A percentile compares a stretch with the other conserved stretches of the same genome.
phyloP scores from a whole-genome alignment of 495 filamentous ascomycete genomes.

The Hypoxylon cercidicola region DNA sequence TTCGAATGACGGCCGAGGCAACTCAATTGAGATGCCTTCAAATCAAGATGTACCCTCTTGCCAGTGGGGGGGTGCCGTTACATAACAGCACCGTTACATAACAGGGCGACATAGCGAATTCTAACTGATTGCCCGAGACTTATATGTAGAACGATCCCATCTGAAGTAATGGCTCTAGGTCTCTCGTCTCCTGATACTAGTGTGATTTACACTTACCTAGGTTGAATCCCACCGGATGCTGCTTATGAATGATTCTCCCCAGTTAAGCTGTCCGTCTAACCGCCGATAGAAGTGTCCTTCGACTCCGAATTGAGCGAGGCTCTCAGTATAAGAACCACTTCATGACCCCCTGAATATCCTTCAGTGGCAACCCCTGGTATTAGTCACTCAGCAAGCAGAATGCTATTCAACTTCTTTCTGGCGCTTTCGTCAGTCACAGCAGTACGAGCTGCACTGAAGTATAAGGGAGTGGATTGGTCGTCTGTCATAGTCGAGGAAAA shows the following conservation, averaged over 20 bases:
- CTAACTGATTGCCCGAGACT: conserved; percentile 6
- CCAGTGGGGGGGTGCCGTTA: conserved; percentile 19
- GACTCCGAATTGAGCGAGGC: conserved; percentile 2
- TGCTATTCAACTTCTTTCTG: conserved; percentile 33
- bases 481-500: conserved; percentile 73
- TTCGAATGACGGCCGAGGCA: conserved; percentile 8
- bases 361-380: no score
- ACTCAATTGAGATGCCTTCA: conserved; percentile 16
- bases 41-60: conserved; percentile 5
- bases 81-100: not conserved
- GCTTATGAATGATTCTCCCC: not conserved
- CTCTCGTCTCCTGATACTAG: not conserved
- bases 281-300: not conserved
- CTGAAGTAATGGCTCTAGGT: conserved; percentile 13
- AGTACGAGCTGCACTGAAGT: conserved; percentile 62
- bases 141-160: conserved; percentile 12
- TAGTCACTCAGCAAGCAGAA: conserved; percentile 13
- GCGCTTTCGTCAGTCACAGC: conserved; percentile 28
- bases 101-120: no score
- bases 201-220: not conserved
- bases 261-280: not conserved
- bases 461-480: conserved; percentile 79
- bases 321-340: not conserved
- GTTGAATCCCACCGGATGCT: conserved; percentile 20
- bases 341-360: no score